These are phyloP conservation scores for Colletotrichum liriopes DNA, from an alignment of 2,329 filamentous ascomycete genomes.

Conservation along the genomic window DNA sequence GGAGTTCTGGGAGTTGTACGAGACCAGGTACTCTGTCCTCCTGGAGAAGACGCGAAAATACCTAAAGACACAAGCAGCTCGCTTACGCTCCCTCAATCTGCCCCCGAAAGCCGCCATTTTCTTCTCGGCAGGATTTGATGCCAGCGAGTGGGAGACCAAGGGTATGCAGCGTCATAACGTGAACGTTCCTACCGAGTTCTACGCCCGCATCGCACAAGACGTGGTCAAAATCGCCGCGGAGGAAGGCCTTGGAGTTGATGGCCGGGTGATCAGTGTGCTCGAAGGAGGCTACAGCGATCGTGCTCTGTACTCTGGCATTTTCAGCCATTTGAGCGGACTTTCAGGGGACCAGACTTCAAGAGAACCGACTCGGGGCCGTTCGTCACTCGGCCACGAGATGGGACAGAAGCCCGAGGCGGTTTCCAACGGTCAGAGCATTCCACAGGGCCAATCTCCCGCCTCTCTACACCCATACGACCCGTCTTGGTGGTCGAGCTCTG, in stretches of 20 bases:
- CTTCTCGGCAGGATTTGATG: conserved; percentile 95
- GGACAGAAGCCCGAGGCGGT: conserved; percentile 64
- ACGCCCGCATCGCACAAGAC: conserved; percentile 90
- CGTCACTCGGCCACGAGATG: conserved; percentile 73
- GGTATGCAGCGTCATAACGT: conserved; percentile 97
- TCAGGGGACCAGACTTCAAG: conserved; percentile 66
- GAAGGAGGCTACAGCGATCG: conserved; percentile 97
- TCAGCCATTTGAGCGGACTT: conserved; percentile 92
- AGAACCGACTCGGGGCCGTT: conserved; percentile 48
- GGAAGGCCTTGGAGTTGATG: conserved; percentile 82
- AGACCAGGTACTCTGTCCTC: conserved; percentile 81
- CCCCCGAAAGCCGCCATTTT: conserved; percentile 90
- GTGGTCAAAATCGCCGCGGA: conserved; percentile 87
- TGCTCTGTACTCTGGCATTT: conserved; percentile 87
- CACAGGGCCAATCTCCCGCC: conserved; percentile 45
- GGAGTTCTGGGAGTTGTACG: conserved; percentile 93
- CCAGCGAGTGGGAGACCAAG: conserved; percentile 91
- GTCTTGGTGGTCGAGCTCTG: conserved; percentile 78
- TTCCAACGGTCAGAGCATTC: conserved; percentile 50
- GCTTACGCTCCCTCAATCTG: conserved; percentile 71
- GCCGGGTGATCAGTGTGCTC: conserved; percentile 91
- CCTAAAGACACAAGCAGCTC: conserved; percentile 80
- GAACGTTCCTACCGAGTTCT: conserved; percentile 97
- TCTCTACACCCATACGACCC: conserved; percentile 71
- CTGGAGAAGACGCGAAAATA: conserved; percentile 87